A percentile compares a stretch with the other conserved stretches of the same genome.
Conservation (phyloP, 257 asterid species). For the Salvia miltiorrhiza region DNA sequence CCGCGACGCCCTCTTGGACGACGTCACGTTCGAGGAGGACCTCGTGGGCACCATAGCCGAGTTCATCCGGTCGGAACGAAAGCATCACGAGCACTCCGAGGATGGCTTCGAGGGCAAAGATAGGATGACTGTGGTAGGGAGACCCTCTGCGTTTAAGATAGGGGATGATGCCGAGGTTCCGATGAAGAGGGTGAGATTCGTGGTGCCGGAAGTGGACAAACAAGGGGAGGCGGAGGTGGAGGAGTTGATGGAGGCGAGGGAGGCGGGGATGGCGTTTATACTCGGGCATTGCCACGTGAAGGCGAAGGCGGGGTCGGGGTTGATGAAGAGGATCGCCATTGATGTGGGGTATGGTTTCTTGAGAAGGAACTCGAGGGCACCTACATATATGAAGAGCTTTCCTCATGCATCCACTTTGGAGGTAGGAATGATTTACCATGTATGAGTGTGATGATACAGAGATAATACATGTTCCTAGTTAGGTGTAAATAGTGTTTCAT, state of each 20-base stretch:
- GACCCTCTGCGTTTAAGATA: conserved; percentile 39
- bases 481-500: background rate
- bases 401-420: conserved; percentile 86
- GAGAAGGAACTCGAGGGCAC: conserved; percentile 73
- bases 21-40: conserved; percentile 72
- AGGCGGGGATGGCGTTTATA: conserved; percentile 86
- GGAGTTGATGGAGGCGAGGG: conserved; percentile 82
- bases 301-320: conserved; percentile 71
- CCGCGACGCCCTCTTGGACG: conserved; percentile 67
- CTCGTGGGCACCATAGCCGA: conserved; percentile 80
- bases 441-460: too few relatives aligned
- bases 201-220: conserved; percentile 50
- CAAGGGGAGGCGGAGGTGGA: conserved; percentile 55
- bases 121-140: conserved; percentile 71
- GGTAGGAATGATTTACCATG: conserved; percentile 91
- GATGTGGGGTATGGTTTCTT: conserved; percentile 72
- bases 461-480: background rate
- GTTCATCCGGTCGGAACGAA: conserved; percentile 60
- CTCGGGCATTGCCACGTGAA: conserved; percentile 71
- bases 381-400: conserved; percentile 63
- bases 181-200: conserved; percentile 61
- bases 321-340: conserved; percentile 57
- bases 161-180: conserved; percentile 38
- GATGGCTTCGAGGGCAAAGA: conserved; percentile 40
- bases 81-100: conserved; percentile 11